Base-by-base conservation (phyloP, 805 yeast species). In the Candida saitoana region DNA sequence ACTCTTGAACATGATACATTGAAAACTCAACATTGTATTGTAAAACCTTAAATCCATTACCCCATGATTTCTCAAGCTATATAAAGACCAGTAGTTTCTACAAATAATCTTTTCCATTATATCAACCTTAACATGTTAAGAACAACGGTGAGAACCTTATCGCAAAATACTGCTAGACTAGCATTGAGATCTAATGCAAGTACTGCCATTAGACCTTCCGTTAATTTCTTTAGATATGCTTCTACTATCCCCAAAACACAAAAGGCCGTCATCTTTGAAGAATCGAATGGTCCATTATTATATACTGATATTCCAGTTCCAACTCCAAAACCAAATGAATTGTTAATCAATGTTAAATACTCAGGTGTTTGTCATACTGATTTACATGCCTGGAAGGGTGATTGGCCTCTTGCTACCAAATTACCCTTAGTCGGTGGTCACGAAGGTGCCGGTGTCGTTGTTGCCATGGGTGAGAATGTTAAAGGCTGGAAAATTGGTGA, bases 391-490 rank as follows among this genome's bases (percentile, higher is more conserved):
- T 67, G 73, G 73, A 65, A 67, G 52, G 73, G 73, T 49, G 73
- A 69, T 56, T 69, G 73, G 73, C 73, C 73, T 27, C 61, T 69
- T 50, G 59, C 49, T 38, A 67, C 73, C 49, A 69, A 69, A 49
- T 64, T 69, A 51, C 74, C 74, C 22, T 64, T 69, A 54, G 74
- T 69, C 16, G 74, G 74, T 41, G 74, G 73, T 48, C 74, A 69
- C 55, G 73, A 69, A 54, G 73, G 73, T 56, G 73, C 73, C n/a
- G 74, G 74, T 52, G 73, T 61, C 22, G 73, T 69, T 46, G 73
- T 69, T 15, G 72, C 54, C 38, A 47, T 67, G 56, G 74, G 74
- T 40, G 53, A 51, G 16, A 65, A 69, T 49, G 73, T 69, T 41
- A 59, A 49, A 47, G 68, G 67, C 44, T 69, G 73, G 73, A 48